Base-by-base conservation (phyloP, 2,329 filamentous ascomycete genomes). In the Beauveria australis region DNA sequence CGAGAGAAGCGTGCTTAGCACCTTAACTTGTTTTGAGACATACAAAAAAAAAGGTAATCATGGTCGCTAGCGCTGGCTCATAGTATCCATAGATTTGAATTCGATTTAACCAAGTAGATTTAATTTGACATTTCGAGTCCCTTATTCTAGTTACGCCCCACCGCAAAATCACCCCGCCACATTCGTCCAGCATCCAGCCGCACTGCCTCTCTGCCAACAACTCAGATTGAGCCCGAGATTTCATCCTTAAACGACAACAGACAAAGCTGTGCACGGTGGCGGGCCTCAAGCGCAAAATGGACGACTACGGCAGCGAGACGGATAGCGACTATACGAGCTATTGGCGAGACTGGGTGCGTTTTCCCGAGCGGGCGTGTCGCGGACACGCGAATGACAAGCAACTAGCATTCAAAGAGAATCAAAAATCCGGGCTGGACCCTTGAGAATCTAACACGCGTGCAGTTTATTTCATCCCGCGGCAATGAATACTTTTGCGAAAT, bases 401-500 rank as follows among this genome's bases (percentile, higher is more conserved):
- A 37, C 33, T 16, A 37, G 12, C 33, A 33, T 12, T 33, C 33
- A 5, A 16, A 16, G 33, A 37, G 12, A 6, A 16, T 16, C 1
- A 4, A 14, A 37, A 14, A 1, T 24, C 24, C 24, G 24, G 24
- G 24, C 16, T 41, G 33, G 37, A 16, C 43, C 24, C 5, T 5
- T 24, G n/a, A 16, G 30, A 43, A 41, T 43, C 22, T 12, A 37
- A 16, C 12, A 7, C 37, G 19, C 7, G 49, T 59, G 54, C 71
- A 99, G 94, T 99, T 99, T 75, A 97, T 97, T 69, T 97, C 93
- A 5, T 96, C 92, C 6, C 86, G 94, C 60, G 94, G 94, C 66
- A 97, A 99, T 76, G 94, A 99, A 74, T 99, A 99, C 77, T 99
- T 97, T 71, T 99, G 94, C 83, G 94, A 99, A 73, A 97, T 99